Percentiles rank a stretch among this genome's conserved stretches.
Evolutionary conservation across 768 basidiomycete genomes (phyloP).

Genomic region (Pleurotus djamor): DNA sequence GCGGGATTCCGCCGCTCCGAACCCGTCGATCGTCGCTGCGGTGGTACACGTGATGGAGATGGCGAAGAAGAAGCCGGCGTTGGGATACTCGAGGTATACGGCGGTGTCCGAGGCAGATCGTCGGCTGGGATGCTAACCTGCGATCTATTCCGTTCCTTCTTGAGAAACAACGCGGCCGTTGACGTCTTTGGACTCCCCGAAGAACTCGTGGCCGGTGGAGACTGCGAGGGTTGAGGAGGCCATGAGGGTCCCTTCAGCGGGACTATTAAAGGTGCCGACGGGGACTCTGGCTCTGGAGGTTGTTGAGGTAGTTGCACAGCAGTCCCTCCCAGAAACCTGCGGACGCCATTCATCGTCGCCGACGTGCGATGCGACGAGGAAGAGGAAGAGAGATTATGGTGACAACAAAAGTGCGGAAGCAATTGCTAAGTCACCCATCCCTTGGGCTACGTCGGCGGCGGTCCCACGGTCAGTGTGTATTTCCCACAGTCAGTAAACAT

Average conservation of each 20-base stretch:
- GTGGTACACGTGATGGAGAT: slow-evolving; percentile 37
- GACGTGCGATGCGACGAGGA: slow-evolving; percentile 2
- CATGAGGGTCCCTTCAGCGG: slow-evolving; percentile 32
- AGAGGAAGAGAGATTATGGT: neutral
- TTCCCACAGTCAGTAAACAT: neutral
- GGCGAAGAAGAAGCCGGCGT: slow-evolving; percentile 26
- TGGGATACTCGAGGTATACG: slow-evolving; percentile 1
- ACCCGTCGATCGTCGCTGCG: slow-evolving; percentile 28
- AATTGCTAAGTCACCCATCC: neutral
- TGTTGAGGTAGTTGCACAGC: slow-evolving; percentile 26
- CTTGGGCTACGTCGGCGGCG: neutral
- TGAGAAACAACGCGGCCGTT: slow-evolving; percentile 46
- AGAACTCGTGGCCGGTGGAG: slow-evolving; percentile 22
- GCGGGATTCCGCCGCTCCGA: slow-evolving; percentile 42
- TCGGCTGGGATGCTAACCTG: slow-evolving; percentile 3
- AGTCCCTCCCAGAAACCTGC: slow-evolving; percentile 52
- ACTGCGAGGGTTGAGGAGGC: slow-evolving; percentile 42
- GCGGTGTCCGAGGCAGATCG: slow-evolving; percentile 9
- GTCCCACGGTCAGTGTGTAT: neutral
- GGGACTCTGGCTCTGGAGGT: slow-evolving; percentile 20
- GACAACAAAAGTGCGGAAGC: neutral
- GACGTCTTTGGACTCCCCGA: slow-evolving; percentile 30
- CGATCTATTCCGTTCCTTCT: slow-evolving; percentile 46
- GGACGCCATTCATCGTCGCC: slow-evolving; percentile 66
- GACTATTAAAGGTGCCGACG: slow-evolving; percentile 21